Conservation (phyloP, 768 basidiomycete species). For the Russula earlei region DNA sequence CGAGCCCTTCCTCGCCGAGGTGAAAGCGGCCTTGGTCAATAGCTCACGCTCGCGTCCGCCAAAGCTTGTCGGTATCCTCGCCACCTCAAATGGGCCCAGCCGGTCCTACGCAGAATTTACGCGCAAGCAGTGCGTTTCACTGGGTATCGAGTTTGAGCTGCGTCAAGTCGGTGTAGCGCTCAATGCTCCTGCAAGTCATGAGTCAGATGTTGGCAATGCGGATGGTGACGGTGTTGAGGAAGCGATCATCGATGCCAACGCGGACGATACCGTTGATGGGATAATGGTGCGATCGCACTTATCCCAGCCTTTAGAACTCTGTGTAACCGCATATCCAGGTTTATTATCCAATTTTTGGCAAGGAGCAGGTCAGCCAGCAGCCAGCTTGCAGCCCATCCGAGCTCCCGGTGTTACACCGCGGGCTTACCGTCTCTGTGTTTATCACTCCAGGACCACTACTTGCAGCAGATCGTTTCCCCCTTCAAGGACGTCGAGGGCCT, state of each 20-base stretch:
- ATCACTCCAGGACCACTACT: conserved; percentile 72
- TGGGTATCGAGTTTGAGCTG: conserved; percentile 83
- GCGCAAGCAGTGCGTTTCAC: conserved; percentile 75
- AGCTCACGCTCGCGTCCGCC: conserved; percentile 35
- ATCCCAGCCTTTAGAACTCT: background rate
- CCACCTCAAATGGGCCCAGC: conserved; percentile 74
- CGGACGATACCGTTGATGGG: conserved; percentile 74
- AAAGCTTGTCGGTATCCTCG: conserved; percentile 84
- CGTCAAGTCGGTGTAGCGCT: conserved; percentile 51
- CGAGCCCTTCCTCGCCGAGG: conserved; percentile 58
- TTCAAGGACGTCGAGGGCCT: conserved; percentile 97
- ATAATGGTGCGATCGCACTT: conserved; percentile 67
- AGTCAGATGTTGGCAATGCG: background rate
- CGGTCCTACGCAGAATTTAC: conserved; percentile 86
- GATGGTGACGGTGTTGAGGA: conserved; percentile 92
- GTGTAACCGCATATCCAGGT: conserved; percentile 39
- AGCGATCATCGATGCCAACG: conserved; percentile 92
- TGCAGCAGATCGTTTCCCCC: conserved; percentile 95
- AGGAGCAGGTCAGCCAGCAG: conserved; percentile 59
- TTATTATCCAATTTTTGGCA: conserved; percentile 94
- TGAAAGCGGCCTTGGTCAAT: conserved; percentile 38
- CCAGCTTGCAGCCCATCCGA: background rate
- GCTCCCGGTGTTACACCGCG: too few species aligned
- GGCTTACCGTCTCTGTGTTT: background rate
- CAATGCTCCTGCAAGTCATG: conserved; percentile 18